A percentile compares a stretch with the other conserved stretches of the same genome.
phyloP scores from a whole-genome alignment of 306 rosid species.

The Vigna nakashimae region DNA sequence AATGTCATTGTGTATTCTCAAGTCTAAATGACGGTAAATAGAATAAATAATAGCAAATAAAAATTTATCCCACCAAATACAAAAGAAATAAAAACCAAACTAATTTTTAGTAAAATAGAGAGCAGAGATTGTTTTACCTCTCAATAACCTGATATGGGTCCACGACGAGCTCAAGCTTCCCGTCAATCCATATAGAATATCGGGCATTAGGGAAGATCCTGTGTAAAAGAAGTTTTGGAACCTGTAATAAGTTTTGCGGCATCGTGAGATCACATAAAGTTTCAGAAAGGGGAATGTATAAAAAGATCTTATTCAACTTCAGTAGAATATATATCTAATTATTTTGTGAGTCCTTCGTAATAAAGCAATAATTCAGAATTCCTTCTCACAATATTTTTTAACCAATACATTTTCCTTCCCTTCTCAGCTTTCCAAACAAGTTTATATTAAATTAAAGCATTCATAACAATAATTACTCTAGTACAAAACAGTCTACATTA shows the following conservation, averaged over 20 bases:
- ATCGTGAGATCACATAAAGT: slow-evolving; percentile 36
- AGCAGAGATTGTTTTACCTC: slow-evolving; percentile 56
- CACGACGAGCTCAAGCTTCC: slow-evolving; percentile 83
- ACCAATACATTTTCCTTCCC: neutral
- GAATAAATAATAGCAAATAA: slow-evolving; percentile 23
- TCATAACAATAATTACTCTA: neutral
- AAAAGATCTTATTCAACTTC: slow-evolving; percentile 25
- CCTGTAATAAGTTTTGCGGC: slow-evolving; percentile 54
- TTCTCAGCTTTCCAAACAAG: slow-evolving; percentile 18
- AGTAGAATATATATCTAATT: slow-evolving; percentile 17
- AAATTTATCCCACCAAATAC: slow-evolving; percentile 22
- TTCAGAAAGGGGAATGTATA: slow-evolving; percentile 3
- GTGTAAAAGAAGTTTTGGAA: slow-evolving; percentile 98
- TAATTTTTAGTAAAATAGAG: slow-evolving; percentile 1
- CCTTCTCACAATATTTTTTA: neutral
- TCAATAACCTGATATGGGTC: slow-evolving; percentile 94
- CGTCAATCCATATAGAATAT: slow-evolving; percentile 96
- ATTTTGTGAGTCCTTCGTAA: neutral
- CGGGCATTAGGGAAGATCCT: slow-evolving; percentile 89
- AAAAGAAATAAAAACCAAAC: slow-evolving; percentile 29
- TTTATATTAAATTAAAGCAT: neutral
- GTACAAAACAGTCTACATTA: slow-evolving; percentile 5
- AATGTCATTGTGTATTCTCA: slow-evolving; percentile 14
- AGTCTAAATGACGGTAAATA: slow-evolving; percentile 24
- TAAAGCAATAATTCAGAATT: neutral